Evolutionary conservation across 768 basidiomycete genomes (phyloP), one percentile per base, ranked within the genome.

Genomic region (Pisolithus orientalis): DNA sequence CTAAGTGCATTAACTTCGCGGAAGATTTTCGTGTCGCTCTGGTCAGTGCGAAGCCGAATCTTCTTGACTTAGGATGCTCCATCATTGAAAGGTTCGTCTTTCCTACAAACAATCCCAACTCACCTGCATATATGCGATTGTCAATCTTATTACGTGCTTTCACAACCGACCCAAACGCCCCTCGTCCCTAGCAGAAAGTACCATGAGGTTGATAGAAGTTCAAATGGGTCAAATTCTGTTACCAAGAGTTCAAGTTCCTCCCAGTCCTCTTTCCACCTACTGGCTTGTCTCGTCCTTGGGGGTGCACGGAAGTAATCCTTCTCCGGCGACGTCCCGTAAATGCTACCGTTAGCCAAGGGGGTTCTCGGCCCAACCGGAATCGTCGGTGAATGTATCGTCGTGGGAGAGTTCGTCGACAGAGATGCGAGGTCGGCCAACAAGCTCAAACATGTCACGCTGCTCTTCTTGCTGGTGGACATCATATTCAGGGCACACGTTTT

Each of bases 241-340:
- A 85, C 91, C 61, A 95, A 62, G 31, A 92, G 73, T 63, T 95
- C 94, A 8, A 96, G 71, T 64, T 95, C 93, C 62, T 94, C 91
- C 84, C 90, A 97, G 59, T 97, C 94, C 50, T 90, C 86, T 60
- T 90, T 88, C 83, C 92, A 97, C 53, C 94, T 72, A 60, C 91
- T 94, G 3, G 77, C 66, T 14, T 83, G 80, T 29, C 79, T 74
- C 27, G 76, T 65, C 25, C 67, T 59, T 38, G 58, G 58, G 55
- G 61, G 47, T 51, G 61, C 61, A 44, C 71, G 68, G 64, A 84
- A 83, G 62, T 84, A 86, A 39, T 84, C 85, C 7, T 75, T 72
- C 47, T 89, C 85, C 0, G 88, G 87, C 0, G 87, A 86, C 5
- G 78, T 75, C 45, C 65, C 53, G 64, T 65, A 45, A 9, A 59